Conservation (phyloP, 2,329 filamentous ascomycete genomes). For the Tolypocladium tropicale region DNA sequence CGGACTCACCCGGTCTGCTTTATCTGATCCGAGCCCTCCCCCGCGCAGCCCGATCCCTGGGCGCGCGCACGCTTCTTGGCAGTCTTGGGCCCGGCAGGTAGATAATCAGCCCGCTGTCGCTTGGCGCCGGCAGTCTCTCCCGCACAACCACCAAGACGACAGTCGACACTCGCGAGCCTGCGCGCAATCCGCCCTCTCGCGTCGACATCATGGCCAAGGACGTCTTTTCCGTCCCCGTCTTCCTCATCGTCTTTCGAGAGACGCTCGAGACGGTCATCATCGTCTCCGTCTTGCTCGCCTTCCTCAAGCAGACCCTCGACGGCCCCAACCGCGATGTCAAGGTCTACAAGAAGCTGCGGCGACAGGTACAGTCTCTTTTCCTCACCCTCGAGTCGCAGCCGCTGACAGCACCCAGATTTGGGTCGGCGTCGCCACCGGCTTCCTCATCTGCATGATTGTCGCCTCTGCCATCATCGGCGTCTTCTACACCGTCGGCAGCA, state of each 20-base stretch:
- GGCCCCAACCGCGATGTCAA: constrained; percentile 49
- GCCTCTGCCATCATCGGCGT: constrained; percentile 60
- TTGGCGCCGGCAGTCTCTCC: background rate
- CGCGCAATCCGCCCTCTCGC: background rate
- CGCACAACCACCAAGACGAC: background rate
- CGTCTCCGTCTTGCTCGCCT: constrained; percentile 76
- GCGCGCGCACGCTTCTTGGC: background rate
- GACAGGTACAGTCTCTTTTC: constrained; percentile 39
- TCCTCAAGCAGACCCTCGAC: constrained; percentile 69
- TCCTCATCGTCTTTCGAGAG: constrained; percentile 87
- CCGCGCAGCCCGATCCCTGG: background rate
- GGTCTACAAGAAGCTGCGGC: constrained; percentile 57
- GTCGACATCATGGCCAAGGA: constrained; percentile 44
- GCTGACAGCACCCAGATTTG: constrained; percentile 34
- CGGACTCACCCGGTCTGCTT: background rate
- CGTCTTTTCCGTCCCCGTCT: constrained; percentile 70
- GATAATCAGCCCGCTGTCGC: background rate
- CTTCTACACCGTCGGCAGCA: constrained; percentile 57
- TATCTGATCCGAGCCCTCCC: background rate
- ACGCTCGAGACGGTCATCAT: constrained; percentile 75
- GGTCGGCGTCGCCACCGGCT: constrained; percentile 52
- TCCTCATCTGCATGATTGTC: constrained; percentile 54
- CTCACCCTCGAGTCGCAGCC: background rate
- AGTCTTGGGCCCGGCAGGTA: background rate
- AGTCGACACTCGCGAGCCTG: background rate